Evolutionary conservation across 768 basidiomycete species (phyloP).

Genomic region (Pleurotus tuber-regium): DNA sequence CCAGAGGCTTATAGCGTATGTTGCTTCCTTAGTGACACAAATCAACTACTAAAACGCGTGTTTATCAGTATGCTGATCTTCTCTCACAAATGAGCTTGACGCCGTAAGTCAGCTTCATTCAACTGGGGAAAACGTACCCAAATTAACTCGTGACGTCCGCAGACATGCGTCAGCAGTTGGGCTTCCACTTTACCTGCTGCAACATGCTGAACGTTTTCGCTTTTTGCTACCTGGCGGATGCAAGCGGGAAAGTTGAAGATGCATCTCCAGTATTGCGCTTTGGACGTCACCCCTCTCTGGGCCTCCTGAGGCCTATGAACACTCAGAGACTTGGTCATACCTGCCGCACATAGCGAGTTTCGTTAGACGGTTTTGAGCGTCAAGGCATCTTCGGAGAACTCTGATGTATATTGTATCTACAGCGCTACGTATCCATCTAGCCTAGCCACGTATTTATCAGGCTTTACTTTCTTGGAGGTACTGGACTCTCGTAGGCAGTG

Average conservation of each 20-base stretch:
- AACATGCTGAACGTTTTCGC: constrained; percentile 46
- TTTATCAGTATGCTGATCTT: constrained; percentile 47
- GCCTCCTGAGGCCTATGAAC: background rate
- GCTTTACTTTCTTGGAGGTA: too few relatives aligned
- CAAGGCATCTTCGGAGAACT: too few relatives aligned
- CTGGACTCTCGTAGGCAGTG: too few relatives aligned
- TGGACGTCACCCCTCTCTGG: background rate
- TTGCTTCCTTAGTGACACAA: constrained; percentile 9
- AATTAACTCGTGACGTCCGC: background rate
- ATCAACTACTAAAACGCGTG: background rate
- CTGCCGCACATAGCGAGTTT: too few relatives aligned
- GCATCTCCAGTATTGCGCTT: background rate
- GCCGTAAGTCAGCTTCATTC: constrained; percentile 35
- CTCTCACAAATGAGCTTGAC: constrained; percentile 50
- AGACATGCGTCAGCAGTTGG: constrained; percentile 47
- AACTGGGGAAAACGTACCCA: background rate
- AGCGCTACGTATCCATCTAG: too few relatives aligned
- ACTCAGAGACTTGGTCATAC: too few relatives aligned
- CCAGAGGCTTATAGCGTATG: constrained; percentile 59
- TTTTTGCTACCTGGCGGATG: constrained; percentile 60
- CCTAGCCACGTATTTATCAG: too few relatives aligned
- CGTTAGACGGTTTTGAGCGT: too few relatives aligned
- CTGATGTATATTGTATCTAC: too few relatives aligned
- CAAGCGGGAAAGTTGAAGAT: constrained; percentile 24
- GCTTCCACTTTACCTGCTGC: constrained; percentile 48